These are phyloP conservation scores for Uromyces viciae-fabae DNA, from an alignment of 1,284 basidiomycete species.

Conservation along the genomic window DNA sequence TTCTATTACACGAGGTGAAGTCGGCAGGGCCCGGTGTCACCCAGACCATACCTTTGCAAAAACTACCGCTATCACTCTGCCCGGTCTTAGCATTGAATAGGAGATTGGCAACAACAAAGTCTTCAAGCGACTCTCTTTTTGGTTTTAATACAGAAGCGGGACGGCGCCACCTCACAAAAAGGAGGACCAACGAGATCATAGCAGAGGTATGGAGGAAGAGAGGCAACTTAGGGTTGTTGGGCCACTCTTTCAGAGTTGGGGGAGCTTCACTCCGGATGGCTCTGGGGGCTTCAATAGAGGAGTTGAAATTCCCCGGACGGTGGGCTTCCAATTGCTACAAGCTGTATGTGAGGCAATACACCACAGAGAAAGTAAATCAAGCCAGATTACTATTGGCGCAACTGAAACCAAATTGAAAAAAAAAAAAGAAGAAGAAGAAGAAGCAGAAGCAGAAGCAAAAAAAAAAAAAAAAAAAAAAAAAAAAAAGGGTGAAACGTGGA, in stretches of 20 bases:
- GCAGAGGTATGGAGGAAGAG: background rate
- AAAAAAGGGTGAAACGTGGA: background rate
- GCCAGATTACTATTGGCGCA: background rate
- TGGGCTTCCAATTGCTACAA: conserved; percentile 3
- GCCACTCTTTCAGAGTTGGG: background rate
- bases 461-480: background rate
- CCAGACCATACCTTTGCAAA: too few species aligned
- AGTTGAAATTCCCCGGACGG: background rate
- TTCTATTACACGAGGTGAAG: too few species aligned
- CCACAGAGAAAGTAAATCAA: background rate
- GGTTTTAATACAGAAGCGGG: background rate
- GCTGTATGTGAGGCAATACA: background rate
- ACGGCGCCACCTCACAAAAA: background rate
- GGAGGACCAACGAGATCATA: background rate
- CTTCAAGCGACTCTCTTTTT: background rate
- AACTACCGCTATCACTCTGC: too few species aligned
- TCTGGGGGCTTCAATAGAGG: background rate
- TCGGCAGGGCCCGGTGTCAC: too few species aligned
- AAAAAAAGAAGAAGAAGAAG: too few species aligned
- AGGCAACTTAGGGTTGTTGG: background rate
- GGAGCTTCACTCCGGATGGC: background rate
- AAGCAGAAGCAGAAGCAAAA: too few species aligned
- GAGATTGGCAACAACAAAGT: too few species aligned
- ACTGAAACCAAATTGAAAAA: background rate
- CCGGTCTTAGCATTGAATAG: too few species aligned